Evolutionary conservation across 2,329 filamentous ascomycete genomes (phyloP).

Genomic region (Stemphylium vesicarium): DNA sequence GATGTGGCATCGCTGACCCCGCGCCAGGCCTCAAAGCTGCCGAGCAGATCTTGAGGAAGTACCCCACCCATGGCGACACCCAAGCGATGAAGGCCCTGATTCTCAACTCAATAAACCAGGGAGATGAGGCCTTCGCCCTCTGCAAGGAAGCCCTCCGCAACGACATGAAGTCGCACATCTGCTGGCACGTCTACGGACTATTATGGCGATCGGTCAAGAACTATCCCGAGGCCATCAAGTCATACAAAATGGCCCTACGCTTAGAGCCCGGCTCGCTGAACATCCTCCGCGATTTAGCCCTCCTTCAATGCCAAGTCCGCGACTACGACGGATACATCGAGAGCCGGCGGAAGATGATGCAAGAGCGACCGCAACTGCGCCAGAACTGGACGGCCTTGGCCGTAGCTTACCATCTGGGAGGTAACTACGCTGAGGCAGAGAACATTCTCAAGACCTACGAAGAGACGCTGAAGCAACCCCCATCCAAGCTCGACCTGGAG

Average conservation of each 20-base stretch:
- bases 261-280: slow-evolving; percentile 93
- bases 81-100: slow-evolving; percentile 99
- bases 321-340: slow-evolving; percentile 94
- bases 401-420: slow-evolving; percentile 89
- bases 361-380: slow-evolving; percentile 78
- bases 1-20: slow-evolving; percentile 30
- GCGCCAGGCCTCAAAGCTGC: slow-evolving; percentile 82
- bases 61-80: slow-evolving; percentile 95
- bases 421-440: slow-evolving; percentile 84
- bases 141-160: slow-evolving; percentile 91
- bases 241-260: slow-evolving; percentile 92
- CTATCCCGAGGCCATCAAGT: slow-evolving; percentile 98
- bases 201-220: slow-evolving; percentile 95
- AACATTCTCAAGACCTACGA: slow-evolving; percentile 91
- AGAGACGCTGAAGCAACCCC: slow-evolving; percentile 83
- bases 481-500: slow-evolving; percentile 80
- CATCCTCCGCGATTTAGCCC: slow-evolving; percentile 91
- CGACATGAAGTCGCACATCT: slow-evolving; percentile 99
- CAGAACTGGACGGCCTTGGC: slow-evolving; percentile 99
- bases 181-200: slow-evolving; percentile 98
- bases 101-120: slow-evolving; percentile 88
- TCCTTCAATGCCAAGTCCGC: slow-evolving; percentile 94
- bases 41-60: slow-evolving; percentile 94
- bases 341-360: slow-evolving; percentile 86
- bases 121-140: slow-evolving; percentile 90